A percentile compares a stretch with the other conserved stretches of the same genome.
phyloP scores from a whole-genome alignment of 306 rosid genomes.

The Lithocarpus polystachyus region DNA sequence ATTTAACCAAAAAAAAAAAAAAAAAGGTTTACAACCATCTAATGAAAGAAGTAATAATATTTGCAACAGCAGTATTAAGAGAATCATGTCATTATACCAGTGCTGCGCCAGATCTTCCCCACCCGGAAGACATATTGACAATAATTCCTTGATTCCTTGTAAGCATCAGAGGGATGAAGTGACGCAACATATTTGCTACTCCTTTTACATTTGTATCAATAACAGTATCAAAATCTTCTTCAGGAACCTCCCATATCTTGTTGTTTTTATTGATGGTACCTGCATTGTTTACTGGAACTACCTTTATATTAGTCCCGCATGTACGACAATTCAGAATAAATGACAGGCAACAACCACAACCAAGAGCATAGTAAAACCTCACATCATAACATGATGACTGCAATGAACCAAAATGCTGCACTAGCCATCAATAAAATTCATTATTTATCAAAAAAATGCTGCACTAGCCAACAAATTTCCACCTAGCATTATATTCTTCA shows the following conservation, averaged over 20 bases:
- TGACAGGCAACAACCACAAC: neutral
- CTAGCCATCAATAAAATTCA: neutral
- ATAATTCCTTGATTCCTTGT: constrained; percentile 48
- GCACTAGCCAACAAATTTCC: neutral
- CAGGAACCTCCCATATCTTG: constrained; percentile 86
- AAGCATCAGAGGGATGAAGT: constrained; percentile 76
- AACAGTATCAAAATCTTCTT: constrained; percentile 66
- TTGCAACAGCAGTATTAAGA: neutral
- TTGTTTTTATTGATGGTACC: constrained; percentile 78
- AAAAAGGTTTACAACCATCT: neutral
- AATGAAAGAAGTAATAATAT: neutral
- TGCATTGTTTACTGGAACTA: constrained; percentile 66
- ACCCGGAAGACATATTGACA: constrained; percentile 91
- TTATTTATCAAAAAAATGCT: neutral
- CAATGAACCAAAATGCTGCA: neutral
- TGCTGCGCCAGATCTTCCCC: constrained; percentile 98
- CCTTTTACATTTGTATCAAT: constrained; percentile 83
- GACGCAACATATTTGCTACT: constrained; percentile 66
- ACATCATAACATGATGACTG: neutral
- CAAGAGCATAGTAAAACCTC: neutral
- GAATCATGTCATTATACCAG: constrained; percentile 32
- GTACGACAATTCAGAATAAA: neutral
- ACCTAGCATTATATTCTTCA: neutral
- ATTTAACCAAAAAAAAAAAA: neutral
- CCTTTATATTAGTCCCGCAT: constrained; percentile 14